Evolutionary conservation across 805 yeast genomes (phyloP).

Genomic region (Metschnikowia drakensbergensis): DNA sequence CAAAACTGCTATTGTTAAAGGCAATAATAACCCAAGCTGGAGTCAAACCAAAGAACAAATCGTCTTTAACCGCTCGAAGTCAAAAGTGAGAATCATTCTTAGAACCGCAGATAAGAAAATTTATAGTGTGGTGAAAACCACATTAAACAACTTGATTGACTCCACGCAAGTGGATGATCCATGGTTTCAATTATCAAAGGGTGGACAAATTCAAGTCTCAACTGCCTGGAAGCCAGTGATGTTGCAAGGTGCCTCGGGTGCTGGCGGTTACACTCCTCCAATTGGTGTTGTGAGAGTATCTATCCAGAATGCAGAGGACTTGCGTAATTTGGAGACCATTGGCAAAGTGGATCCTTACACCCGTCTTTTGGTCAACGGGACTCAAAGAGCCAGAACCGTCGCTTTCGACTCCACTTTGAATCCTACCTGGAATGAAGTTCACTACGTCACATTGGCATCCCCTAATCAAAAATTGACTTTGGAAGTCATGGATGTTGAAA

Average conservation of each 20-base stretch:
- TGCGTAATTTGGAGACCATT: conserved; percentile 80
- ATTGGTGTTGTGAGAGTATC: conserved; percentile 83
- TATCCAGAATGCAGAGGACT: conserved; percentile 64
- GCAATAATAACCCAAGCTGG: conserved; percentile 66
- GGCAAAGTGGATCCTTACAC: conserved; percentile 94
- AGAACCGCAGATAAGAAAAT: conserved; percentile 55
- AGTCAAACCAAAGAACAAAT: conserved; percentile 60
- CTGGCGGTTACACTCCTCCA: conserved; percentile 87
- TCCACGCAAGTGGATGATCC: conserved; percentile 72
- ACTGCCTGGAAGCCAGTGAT: conserved; percentile 87
- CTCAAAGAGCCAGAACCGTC: conserved; percentile 72
- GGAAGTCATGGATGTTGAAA: conserved; percentile 91
- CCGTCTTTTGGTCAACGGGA: conserved; percentile 72
- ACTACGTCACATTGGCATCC: conserved; percentile 79
- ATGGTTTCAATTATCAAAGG: conserved; percentile 69
- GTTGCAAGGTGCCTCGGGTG: conserved; percentile 59
- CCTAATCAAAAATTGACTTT: conserved; percentile 76
- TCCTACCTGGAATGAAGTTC: conserved; percentile 82
- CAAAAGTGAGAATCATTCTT: conserved; percentile 64
- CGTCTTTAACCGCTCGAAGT: conserved; percentile 64
- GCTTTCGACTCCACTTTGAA: conserved; percentile 60
- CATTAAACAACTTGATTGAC: conserved; percentile 64
- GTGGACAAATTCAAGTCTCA: conserved; percentile 70
- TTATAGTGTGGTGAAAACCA: conserved; percentile 57
- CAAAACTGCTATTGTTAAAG: conserved; percentile 56